These are phyloP conservation scores for Chlorella variabilis DNA, from an alignment of 163 green algal species.

Conservation along the genomic window DNA sequence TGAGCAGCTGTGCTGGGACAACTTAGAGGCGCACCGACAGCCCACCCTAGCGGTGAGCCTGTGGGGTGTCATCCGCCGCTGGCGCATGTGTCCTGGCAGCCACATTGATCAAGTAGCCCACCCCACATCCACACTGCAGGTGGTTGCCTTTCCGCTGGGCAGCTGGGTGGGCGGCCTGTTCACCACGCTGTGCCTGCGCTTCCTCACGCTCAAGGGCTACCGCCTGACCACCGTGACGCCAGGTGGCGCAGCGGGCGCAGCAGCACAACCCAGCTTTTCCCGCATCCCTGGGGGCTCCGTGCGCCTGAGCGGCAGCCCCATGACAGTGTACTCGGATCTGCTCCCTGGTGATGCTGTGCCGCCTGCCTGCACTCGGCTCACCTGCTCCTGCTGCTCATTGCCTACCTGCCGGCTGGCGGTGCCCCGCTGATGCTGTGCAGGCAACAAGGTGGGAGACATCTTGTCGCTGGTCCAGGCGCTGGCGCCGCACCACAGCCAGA, in stretches of 20 bases:
- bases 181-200: conserved; percentile 16
- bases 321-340: too few relatives aligned
- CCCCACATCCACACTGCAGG: background rate
- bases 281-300: too few relatives aligned
- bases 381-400: background rate
- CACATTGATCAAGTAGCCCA: too few relatives aligned
- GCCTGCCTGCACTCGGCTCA: too few relatives aligned
- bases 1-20: conserved; percentile 30
- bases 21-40: background rate
- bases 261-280: background rate
- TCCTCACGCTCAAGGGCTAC: conserved; percentile 19
- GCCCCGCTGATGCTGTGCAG: background rate
- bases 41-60: conserved; percentile 3
- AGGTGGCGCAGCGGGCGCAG: background rate
- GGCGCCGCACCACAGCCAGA: conserved; percentile 10
- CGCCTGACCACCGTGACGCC: conserved; percentile 22
- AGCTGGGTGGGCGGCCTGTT: conserved; percentile 25
- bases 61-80: too few relatives aligned
- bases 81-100: too few relatives aligned
- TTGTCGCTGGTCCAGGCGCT: background rate
- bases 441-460: conserved; percentile 33
- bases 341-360: too few relatives aligned
- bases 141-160: conserved; percentile 12
- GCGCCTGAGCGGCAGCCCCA: too few relatives aligned
- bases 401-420: background rate